Base-by-base conservation (phyloP, 2,329 filamentous ascomycete species). In the Claviceps arundinis region DNA sequence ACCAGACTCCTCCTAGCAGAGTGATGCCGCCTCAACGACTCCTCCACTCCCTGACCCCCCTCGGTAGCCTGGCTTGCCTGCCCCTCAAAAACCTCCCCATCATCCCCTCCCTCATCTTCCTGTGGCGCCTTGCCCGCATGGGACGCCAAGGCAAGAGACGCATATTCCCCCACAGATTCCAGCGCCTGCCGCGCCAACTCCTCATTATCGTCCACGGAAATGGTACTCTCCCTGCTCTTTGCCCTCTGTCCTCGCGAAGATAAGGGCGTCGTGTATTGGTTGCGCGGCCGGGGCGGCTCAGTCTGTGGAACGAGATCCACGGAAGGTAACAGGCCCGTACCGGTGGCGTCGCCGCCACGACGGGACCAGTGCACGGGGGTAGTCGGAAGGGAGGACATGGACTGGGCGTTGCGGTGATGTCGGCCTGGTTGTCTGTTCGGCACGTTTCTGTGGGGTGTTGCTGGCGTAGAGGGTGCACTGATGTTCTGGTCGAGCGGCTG, bases 141-240 rank as follows among this genome's bases (percentile, higher is more conserved):
- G 0, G 60, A 6, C 13, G 17, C 9, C 24, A 22, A 19, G 6
- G 57, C 56, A 11, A 60, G 59, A 0, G 64, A 65, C 5, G 68
- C 68, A 13, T 67, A 68, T 16, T 68, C 82, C 50, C 75, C 77
- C 11, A 78, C 75, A 0, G 73, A 74, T 55, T 76, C 70, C 14
- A 80, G 60, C 0, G 76, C 76, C 54, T 78, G 74, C 4, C 77
- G 71, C 1, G 75, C 75, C 24, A 80, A 68, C 59, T 80, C 77
- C 58, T 75, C 79, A 49, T 76, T 78, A 53, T 82, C 77, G 44
- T 76, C 76, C 19, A 80, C 84, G 1, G 88, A 93, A 48, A 93
- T 89, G 1, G 88, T 94, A 69, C 87, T 91, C 65, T 94, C 89
- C 54, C 87, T 81, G 65, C 88, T 89, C 66, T 82, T 81, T 50